Conservation (phyloP, 306 rosid species). For the Cucumis cinereus region DNA sequence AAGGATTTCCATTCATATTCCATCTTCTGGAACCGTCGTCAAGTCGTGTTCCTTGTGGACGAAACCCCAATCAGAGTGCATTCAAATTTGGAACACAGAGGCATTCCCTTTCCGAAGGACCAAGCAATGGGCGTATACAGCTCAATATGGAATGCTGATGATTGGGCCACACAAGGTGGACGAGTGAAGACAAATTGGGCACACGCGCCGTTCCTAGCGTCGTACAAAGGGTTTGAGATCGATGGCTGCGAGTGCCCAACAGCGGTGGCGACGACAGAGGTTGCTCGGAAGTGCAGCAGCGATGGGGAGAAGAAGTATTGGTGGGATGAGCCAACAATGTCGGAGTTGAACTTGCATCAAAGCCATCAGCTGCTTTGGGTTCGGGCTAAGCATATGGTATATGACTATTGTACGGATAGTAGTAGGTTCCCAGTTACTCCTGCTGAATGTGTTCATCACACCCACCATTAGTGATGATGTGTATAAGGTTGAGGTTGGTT, state of each 20-base stretch:
- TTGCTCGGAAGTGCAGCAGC: conserved; percentile 54
- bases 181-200: too few relatives aligned
- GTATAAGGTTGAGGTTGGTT: too few relatives aligned
- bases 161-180: too few relatives aligned
- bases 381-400: conserved; percentile 71
- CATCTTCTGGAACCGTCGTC: conserved; percentile 85
- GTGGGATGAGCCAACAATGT: conserved; percentile 85
- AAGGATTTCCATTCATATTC: conserved; percentile 70
- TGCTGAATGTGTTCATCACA: conserved; percentile 62
- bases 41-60: conserved; percentile 76
- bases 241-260: conserved; percentile 47
- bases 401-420: conserved; percentile 71
- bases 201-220: conserved; percentile 65
- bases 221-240: conserved; percentile 59
- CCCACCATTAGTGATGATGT: not conserved
- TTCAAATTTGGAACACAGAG: conserved; percentile 70
- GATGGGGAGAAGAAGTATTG: conserved; percentile 54
- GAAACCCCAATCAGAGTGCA: conserved; percentile 85
- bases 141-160: too few relatives aligned
- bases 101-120: conserved; percentile 74
- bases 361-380: conserved; percentile 94
- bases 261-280: conserved; percentile 21
- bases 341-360: conserved; percentile 61
- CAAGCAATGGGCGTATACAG: conserved; percentile 94
- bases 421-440: conserved; percentile 65